Evolutionary conservation across 768 basidiomycete genomes (phyloP).

Genomic region (Suillus cothurnatus): DNA sequence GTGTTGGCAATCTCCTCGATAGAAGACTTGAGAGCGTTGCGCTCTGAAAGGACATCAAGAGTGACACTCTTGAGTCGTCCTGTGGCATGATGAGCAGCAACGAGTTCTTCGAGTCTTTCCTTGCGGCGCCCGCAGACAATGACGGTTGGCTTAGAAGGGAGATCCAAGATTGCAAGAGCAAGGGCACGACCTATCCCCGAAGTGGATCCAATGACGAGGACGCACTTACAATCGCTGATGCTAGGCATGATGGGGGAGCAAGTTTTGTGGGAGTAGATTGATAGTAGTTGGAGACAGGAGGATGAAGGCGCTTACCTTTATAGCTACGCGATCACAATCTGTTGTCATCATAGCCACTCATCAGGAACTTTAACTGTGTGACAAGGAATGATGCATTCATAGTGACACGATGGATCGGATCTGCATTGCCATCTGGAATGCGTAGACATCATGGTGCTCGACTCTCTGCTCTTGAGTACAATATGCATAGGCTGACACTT

Average conservation of each 20-base stretch:
- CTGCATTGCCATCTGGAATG: not conserved
- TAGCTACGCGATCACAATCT: not conserved
- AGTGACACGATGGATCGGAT: not conserved
- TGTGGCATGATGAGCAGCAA: slow-evolving; percentile 22
- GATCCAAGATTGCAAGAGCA: slow-evolving; percentile 48
- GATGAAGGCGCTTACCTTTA: not conserved
- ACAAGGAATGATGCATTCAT: not conserved
- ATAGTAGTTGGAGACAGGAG: not conserved
- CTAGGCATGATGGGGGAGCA: slow-evolving; percentile 26
- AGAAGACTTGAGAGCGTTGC: slow-evolving; percentile 40
- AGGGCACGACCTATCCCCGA: slow-evolving; percentile 60
- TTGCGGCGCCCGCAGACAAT: slow-evolving; percentile 55
- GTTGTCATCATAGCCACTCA: not conserved
- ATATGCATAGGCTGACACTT: not conserved
- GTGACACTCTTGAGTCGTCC: slow-evolving; percentile 43
- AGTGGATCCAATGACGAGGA: slow-evolving; percentile 58
- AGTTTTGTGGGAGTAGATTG: not conserved
- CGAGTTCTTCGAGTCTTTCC: slow-evolving; percentile 54
- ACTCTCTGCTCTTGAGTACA: not conserved
- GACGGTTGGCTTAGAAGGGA: slow-evolving; percentile 51
- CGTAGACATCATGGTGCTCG: not conserved
- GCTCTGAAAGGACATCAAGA: slow-evolving; percentile 46
- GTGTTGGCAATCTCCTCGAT: slow-evolving; percentile 42
- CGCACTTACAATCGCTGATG: slow-evolving; percentile 50
- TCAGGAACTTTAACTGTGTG: not conserved